Evolutionary conservation across 2,329 filamentous ascomycete genomes (phyloP).

Genomic region (Claviceps digitariae): DNA sequence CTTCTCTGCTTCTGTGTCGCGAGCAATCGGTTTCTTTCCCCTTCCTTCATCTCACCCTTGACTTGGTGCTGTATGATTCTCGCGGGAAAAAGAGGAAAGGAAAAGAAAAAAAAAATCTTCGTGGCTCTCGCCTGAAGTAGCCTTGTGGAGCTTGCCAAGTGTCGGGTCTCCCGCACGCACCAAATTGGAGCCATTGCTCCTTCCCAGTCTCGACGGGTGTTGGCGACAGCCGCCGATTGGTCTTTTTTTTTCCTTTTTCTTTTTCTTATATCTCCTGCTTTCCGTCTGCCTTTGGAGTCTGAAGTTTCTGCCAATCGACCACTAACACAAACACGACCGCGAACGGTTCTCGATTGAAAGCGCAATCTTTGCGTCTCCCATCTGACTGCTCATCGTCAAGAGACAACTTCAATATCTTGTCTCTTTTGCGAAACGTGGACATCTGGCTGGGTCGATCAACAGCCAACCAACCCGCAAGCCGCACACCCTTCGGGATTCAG

Average conservation of each 20-base stretch:
- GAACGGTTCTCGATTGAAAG: neutral
- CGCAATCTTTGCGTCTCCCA: too few species aligned
- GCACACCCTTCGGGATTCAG: neutral
- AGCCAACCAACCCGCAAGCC: neutral
- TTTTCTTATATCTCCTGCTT: neutral
- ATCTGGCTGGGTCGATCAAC: neutral
- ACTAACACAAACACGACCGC: neutral
- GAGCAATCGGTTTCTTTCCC: neutral
- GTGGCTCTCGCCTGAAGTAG: neutral
- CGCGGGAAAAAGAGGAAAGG: too few species aligned
- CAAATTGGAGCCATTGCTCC: neutral
- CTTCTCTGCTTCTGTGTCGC: neutral
- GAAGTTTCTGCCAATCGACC: neutral
- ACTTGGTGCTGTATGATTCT: too few species aligned
- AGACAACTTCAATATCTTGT: neutral
- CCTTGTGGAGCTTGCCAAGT: neutral
- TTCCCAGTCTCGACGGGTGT: neutral
- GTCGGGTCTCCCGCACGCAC: neutral
- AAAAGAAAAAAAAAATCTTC: neutral
- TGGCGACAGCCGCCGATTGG: neutral
- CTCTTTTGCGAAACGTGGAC: neutral
- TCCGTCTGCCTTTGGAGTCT: neutral
- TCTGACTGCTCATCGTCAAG: neutral
- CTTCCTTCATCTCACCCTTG: neutral
- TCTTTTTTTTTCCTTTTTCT: neutral